phyloP scores from a whole-genome alignment of 148 eudicot genomes.

The Fagopyrum esculentum region DNA sequence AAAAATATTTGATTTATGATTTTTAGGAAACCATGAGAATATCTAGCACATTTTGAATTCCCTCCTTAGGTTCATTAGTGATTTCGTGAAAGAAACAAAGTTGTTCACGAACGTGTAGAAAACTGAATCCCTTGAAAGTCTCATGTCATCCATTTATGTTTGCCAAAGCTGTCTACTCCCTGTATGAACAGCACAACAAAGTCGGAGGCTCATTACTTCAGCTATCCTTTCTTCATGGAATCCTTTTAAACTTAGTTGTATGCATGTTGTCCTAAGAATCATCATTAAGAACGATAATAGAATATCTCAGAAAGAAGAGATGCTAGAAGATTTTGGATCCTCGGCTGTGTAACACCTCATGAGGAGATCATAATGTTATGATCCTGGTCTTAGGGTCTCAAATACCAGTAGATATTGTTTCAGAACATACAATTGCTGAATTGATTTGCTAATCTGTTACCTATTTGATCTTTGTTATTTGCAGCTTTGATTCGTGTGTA shows the following conservation, averaged over 20 bases:
- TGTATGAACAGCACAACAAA: not conserved
- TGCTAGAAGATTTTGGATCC: not conserved
- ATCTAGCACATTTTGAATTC: not conserved
- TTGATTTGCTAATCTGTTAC: not conserved
- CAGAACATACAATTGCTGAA: not conserved
- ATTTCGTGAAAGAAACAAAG: not conserved
- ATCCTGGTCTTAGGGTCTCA: no score
- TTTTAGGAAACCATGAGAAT: not conserved
- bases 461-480: conserved; percentile 1
- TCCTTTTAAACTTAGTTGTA: not conserved
- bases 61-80: not conserved
- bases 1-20: not conserved
- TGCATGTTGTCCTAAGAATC: not conserved
- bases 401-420: not conserved
- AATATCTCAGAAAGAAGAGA: not conserved
- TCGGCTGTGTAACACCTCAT: not conserved
- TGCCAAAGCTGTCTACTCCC: not conserved
- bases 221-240: no score
- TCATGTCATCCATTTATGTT: not conserved
- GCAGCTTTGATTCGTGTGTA: conserved; percentile 77
- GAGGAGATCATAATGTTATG: no score
- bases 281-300: not conserved
- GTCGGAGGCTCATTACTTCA: no score
- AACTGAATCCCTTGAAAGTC: not conserved
- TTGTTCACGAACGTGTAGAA: not conserved